Evolutionary conservation across 2,329 filamentous ascomycete genomes (phyloP).

Genomic region (Calonectria naviculata): DNA sequence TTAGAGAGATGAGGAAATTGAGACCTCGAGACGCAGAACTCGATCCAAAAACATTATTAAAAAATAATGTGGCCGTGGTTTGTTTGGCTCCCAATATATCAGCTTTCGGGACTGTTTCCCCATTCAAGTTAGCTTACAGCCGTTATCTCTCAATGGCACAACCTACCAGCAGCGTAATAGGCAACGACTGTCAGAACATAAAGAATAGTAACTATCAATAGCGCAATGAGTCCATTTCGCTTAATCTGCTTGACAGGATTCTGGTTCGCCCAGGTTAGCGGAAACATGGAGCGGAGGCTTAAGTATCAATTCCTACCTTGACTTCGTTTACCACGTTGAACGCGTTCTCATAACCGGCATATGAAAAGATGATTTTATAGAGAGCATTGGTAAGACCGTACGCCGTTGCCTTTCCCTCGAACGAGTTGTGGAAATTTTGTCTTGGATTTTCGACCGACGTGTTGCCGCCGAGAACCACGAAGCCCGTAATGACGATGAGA

Average conservation of each 20-base stretch:
- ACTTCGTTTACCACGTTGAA: slow-evolving; percentile 71
- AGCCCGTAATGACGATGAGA: slow-evolving; percentile 69
- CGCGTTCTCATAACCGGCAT: slow-evolving; percentile 66
- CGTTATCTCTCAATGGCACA: background rate
- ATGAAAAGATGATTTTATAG: slow-evolving; percentile 69
- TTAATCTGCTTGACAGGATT: slow-evolving; percentile 67
- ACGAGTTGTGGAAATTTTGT: slow-evolving; percentile 49
- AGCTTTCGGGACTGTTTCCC: slow-evolving; percentile 55
- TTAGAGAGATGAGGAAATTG: slow-evolving; percentile 68
- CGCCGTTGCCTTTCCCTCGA: slow-evolving; percentile 39
- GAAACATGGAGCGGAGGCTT: no score
- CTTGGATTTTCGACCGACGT: slow-evolving; percentile 44
- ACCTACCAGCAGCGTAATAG: slow-evolving; percentile 64
- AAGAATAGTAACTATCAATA: slow-evolving; percentile 61
- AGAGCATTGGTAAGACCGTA: slow-evolving; percentile 56
- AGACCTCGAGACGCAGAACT: slow-evolving; percentile 60
- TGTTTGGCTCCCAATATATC: slow-evolving; percentile 62
- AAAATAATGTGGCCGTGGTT: slow-evolving; percentile 67
- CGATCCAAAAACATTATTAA: slow-evolving; percentile 67
- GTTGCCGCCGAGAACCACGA: slow-evolving; percentile 65
- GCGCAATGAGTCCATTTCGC: slow-evolving; percentile 58
- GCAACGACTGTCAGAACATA: slow-evolving; percentile 70
- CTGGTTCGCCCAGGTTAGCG: slow-evolving; percentile 51
- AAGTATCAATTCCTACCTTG: slow-evolving; percentile 31
- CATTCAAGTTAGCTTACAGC: background rate